Percentiles rank a stretch among this genome's conserved stretches.
phyloP scores from a whole-genome alignment of 2,329 filamentous ascomycete species.

The Gaeumannomyces sp. region DNA sequence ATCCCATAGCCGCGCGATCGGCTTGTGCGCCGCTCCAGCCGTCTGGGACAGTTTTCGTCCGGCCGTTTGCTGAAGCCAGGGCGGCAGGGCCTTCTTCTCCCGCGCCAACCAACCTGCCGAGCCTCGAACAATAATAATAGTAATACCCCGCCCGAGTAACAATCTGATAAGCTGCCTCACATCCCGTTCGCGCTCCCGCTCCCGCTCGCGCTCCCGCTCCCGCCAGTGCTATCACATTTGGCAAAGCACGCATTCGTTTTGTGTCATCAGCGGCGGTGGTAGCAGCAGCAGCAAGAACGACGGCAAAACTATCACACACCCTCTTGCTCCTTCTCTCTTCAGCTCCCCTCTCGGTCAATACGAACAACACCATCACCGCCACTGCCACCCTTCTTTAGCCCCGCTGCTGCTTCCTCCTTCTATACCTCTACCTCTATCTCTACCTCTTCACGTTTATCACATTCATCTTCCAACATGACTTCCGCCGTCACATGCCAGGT shows the following conservation, averaged over 20 bases:
- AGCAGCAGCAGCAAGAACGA: background rate
- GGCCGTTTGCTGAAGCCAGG: background rate
- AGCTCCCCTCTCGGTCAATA: too few relatives aligned
- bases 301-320: background rate
- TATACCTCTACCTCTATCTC: background rate
- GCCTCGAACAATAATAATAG: background rate
- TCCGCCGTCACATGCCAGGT: background rate
- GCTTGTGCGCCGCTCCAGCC: too few relatives aligned
- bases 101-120: background rate
- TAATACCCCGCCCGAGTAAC: background rate
- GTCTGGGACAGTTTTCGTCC: background rate
- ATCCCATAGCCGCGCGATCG: too few relatives aligned
- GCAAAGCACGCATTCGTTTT: background rate
- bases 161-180: background rate
- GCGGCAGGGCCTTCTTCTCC: background rate
- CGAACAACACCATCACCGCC: background rate
- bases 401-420: background rate
- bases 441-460: background rate
- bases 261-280: background rate
- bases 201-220: too few relatives aligned
- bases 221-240: too few relatives aligned
- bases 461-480: background rate
- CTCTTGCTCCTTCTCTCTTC: background rate
- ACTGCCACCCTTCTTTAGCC: too few relatives aligned
- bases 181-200: background rate